A percentile compares a stretch with the other conserved stretches of the same genome.
Conservation (phyloP, 176 grass and related monocot species). For the Tuctoria greenei region DNA sequence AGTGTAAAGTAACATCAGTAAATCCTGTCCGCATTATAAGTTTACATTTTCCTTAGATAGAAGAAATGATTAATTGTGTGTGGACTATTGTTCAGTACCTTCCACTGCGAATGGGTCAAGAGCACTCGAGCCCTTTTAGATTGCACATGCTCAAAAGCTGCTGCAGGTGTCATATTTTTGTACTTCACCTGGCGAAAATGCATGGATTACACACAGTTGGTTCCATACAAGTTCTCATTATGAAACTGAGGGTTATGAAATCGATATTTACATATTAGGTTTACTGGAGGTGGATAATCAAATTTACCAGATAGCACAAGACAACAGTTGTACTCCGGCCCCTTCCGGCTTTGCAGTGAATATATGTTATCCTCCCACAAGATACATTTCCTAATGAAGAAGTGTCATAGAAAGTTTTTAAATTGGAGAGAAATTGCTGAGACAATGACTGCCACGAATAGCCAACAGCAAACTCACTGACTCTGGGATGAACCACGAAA, state of each 20-base stretch:
- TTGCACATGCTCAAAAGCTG: slow-evolving; percentile 68
- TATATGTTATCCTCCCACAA: slow-evolving; percentile 75
- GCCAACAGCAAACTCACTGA: not conserved
- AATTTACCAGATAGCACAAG: slow-evolving; percentile 87
- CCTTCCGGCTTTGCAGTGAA: slow-evolving; percentile 97
- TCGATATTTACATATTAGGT: not conserved
- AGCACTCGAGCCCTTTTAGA: slow-evolving; percentile 76
- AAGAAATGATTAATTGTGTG: slow-evolving; percentile 24
- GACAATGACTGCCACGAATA: not conserved
- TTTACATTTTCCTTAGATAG: not conserved
- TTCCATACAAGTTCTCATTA: slow-evolving; percentile 28
- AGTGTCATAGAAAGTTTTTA: not conserved
- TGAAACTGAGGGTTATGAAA: not conserved
- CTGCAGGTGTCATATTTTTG: slow-evolving; percentile 79
- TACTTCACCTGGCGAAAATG: slow-evolving; percentile 63
- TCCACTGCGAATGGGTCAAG: slow-evolving; percentile 74
- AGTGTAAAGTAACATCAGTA: not conserved
- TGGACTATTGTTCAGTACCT: slow-evolving; percentile 35
- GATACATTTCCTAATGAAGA: slow-evolving; percentile 61
- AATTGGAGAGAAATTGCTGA: not conserved
- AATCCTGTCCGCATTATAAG: not conserved
- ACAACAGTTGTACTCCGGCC: slow-evolving; percentile 84
- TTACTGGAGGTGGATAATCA: not conserved
- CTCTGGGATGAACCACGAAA: not conserved
- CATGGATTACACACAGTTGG: not conserved